A percentile compares a stretch with the other conserved stretches of the same genome.
Conservation (phyloP, 108 stramenopile genomes). For the Skeletonema costatum region DNA sequence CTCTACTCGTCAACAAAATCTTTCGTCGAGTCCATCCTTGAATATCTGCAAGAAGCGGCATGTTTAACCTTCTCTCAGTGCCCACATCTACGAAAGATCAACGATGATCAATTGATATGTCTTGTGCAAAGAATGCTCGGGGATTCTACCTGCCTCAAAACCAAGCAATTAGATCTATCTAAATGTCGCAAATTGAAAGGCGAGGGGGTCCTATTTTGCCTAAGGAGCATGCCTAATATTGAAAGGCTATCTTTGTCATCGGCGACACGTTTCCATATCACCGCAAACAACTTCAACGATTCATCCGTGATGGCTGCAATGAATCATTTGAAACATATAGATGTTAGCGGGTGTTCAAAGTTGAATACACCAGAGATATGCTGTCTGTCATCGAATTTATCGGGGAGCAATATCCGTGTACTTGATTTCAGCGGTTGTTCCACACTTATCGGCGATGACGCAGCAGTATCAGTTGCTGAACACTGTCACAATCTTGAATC, state of each 20-base stretch:
- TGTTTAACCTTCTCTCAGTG: slow-evolving; percentile 6
- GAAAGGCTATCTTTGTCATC: background rate
- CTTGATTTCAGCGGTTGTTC: slow-evolving; percentile 6
- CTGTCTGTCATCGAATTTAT: background rate
- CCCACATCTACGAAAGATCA: slow-evolving; percentile 18
- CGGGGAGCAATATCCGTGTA: background rate
- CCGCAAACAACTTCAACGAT: background rate
- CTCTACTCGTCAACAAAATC: slow-evolving; percentile 10
- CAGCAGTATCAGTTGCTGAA: background rate
- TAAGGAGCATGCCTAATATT: slow-evolving; percentile 4
- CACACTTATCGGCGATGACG: background rate
- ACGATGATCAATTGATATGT: slow-evolving; percentile 2
- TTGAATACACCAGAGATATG: background rate
- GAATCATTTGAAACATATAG: background rate
- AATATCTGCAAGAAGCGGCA: background rate
- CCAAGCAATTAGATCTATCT: slow-evolving; percentile 5
- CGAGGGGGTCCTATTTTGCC: background rate
- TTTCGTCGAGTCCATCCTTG: slow-evolving; percentile 5
- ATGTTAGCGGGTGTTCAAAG: slow-evolving; percentile 9
- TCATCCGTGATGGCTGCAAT: background rate
- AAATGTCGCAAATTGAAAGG: slow-evolving; percentile 10
- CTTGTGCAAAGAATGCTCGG: background rate
- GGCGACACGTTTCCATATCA: background rate
- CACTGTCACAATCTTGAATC: background rate
- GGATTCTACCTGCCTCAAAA: background rate